Evolutionary conservation across 2,329 filamentous ascomycete genomes (phyloP).

Genomic region (Fusarium nanum): DNA sequence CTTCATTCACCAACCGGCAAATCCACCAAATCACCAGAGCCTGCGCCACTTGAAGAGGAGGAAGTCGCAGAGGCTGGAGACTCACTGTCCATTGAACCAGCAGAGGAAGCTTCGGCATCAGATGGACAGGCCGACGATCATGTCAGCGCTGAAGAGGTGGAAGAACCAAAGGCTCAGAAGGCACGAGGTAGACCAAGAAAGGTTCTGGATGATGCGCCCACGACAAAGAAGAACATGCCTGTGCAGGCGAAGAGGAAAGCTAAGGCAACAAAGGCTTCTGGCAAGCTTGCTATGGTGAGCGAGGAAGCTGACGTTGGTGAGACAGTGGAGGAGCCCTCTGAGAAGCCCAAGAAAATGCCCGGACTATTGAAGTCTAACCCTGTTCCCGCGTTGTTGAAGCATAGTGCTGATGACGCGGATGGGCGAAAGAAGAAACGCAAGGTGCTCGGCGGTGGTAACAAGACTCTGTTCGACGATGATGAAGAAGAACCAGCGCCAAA

Average conservation of each 20-base stretch:
- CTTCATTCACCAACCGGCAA: slow-evolving; percentile 41
- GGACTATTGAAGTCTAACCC: slow-evolving; percentile 27
- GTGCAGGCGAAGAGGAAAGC: slow-evolving; percentile 51
- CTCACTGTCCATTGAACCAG: slow-evolving; percentile 19
- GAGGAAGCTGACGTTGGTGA: slow-evolving; percentile 52
- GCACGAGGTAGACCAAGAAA: slow-evolving; percentile 59
- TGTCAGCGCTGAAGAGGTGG: slow-evolving; percentile 17
- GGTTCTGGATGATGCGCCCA: slow-evolving; percentile 58
- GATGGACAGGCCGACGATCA: slow-evolving; percentile 17
- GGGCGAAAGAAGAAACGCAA: slow-evolving; percentile 79
- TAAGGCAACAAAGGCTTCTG: slow-evolving; percentile 40
- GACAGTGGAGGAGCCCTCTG: slow-evolving; percentile 48
- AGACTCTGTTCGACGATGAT: slow-evolving; percentile 78
- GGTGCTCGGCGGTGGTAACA: slow-evolving; percentile 70
- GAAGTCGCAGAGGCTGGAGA: slow-evolving; percentile 23
- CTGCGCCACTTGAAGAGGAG: slow-evolving; percentile 53
- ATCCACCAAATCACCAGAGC: slow-evolving; percentile 23
- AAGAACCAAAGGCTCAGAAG: slow-evolving; percentile 48
- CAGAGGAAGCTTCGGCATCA: slow-evolving; percentile 14
- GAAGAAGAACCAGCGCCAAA: slow-evolving; percentile 58
- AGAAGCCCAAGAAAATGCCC: slow-evolving; percentile 21
- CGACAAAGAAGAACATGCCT: slow-evolving; percentile 60
- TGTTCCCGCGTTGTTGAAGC: slow-evolving; percentile 8
- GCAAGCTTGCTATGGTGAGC: slow-evolving; percentile 54
- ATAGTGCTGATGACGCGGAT: slow-evolving; percentile 50